phyloP scores from a whole-genome alignment of 495 filamentous ascomycete genomes.

The Penicillium paxilli region DNA sequence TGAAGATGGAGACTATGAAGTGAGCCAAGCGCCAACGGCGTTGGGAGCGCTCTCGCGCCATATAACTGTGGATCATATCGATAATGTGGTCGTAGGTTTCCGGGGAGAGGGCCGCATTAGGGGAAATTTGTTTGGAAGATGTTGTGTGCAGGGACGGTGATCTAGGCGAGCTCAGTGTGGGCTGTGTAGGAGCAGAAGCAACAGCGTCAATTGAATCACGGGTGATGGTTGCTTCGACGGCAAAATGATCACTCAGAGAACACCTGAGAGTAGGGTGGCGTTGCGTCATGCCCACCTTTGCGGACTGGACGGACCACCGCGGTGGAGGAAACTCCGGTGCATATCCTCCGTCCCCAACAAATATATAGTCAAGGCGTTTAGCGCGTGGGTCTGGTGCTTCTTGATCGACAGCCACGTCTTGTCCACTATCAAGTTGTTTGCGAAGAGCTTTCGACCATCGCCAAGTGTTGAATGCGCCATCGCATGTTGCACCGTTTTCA shows the following conservation, averaged over 20 bases:
- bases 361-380: constrained; percentile 95
- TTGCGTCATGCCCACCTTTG: constrained; percentile 76
- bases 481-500: constrained; percentile 85
- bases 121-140: constrained; percentile 17
- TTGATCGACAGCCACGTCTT: constrained; percentile 54
- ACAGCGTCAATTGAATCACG: constrained; percentile 11
- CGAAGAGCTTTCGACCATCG: constrained; percentile 71
- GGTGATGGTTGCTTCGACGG: constrained; percentile 55
- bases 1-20: constrained; percentile 63
- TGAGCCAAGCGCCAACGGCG: constrained; percentile 68
- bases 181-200: background rate
- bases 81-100: constrained; percentile 74
- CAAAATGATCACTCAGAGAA: constrained; percentile 92
- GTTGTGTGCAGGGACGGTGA: constrained; percentile 19
- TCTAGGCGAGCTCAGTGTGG: background rate
- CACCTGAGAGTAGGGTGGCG: constrained; percentile 79
- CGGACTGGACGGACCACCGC: constrained; percentile 66
- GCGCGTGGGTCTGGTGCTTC: constrained; percentile 67
- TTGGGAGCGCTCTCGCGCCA: constrained; percentile 65
- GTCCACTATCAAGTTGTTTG: constrained; percentile 59
- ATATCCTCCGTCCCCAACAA: constrained; percentile 55
- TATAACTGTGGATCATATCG: constrained; percentile 64
- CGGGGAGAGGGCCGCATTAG: constrained; percentile 42
- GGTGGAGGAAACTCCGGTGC: constrained; percentile 29
- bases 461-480: constrained; percentile 89